These are phyloP conservation scores for Globisporangium mamillatum DNA, from an alignment of 352 stramenopile species.

Conservation along the genomic window DNA sequence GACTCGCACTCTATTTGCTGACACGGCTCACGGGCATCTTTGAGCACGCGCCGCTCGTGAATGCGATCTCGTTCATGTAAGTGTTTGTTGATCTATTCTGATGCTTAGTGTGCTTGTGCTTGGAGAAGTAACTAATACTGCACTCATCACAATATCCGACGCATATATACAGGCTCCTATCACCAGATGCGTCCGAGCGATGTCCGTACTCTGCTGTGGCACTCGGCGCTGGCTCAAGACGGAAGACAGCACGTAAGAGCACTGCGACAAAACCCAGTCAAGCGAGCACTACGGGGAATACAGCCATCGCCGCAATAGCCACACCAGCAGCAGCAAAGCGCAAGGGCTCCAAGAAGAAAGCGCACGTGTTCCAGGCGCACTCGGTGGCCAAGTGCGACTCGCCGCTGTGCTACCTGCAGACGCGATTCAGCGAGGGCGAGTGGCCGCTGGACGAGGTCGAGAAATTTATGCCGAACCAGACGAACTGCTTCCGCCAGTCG, in stretches of 20 bases:
- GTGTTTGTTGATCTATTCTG: conserved; percentile 2
- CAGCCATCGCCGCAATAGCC: conserved; percentile 4
- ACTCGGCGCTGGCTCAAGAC: conserved; percentile 44
- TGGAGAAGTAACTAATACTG: neutral
- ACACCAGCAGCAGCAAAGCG: conserved; percentile 23
- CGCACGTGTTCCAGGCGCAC: conserved; percentile 55
- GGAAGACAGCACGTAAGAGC: conserved; percentile 9
- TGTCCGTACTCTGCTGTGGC: conserved; percentile 62
- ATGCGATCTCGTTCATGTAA: conserved; percentile 76
- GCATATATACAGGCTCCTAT: conserved; percentile 39
- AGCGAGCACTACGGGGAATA: conserved; percentile 16
- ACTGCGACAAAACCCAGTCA: neutral
- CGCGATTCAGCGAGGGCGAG: conserved; percentile 69
- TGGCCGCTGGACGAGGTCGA: conserved; percentile 76
- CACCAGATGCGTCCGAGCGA: conserved; percentile 49
- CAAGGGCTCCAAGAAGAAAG: conserved; percentile 9
- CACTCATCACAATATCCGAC: neutral
- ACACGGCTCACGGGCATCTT: conserved; percentile 70
- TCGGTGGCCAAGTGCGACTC: conserved; percentile 50
- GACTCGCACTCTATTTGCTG: conserved; percentile 74
- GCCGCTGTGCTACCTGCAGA: conserved; percentile 76
- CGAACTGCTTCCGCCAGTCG: conserved; percentile 64
- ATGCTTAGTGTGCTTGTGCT: neutral
- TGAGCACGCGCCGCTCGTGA: conserved; percentile 79
- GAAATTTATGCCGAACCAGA: conserved; percentile 34